phyloP scores from a whole-genome alignment of 1,284 basidiomycete species.

The Ustilago esculenta region DNA sequence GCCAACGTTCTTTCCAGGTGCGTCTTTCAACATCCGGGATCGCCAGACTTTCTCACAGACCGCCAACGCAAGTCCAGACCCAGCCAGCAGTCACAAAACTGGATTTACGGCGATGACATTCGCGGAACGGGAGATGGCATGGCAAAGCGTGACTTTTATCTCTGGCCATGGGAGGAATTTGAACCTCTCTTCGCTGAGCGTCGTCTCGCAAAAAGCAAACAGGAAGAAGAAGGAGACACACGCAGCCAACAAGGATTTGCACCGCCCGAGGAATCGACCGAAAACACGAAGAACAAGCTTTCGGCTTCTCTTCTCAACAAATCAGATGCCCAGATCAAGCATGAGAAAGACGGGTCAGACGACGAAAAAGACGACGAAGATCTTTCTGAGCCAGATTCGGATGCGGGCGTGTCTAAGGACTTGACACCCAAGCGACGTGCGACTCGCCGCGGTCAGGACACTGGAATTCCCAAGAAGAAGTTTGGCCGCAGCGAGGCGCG shows the following conservation, averaged over 20 bases:
- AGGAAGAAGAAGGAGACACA: constrained; percentile 9
- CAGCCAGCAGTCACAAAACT: constrained; percentile 27
- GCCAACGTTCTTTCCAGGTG: constrained; percentile 16
- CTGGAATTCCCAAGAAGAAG: constrained; percentile 14
- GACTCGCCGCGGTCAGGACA: constrained; percentile 22
- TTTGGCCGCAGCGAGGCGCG: constrained; percentile 15
- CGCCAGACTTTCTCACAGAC: constrained; percentile 40
- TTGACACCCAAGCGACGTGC: constrained; percentile 26
- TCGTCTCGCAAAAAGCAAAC: constrained; percentile 19
- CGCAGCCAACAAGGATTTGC: neutral
- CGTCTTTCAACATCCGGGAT: constrained; percentile 40
- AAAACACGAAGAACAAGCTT: constrained; percentile 15
- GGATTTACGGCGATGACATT: constrained; percentile 39
- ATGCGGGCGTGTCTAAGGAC: constrained; percentile 27
- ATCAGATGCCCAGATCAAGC: neutral
- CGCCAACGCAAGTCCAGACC: constrained; percentile 16
- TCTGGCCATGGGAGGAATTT: constrained; percentile 47
- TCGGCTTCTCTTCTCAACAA: constrained; percentile 13
- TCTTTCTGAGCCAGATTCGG: constrained; percentile 36
- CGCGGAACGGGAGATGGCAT: constrained; percentile 43
- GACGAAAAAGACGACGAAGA: constrained; percentile 28
- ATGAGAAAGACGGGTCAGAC: constrained; percentile 5
- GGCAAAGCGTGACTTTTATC: constrained; percentile 43
- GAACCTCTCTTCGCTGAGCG: constrained; percentile 42
- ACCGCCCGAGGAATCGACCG: neutral